Conservation (phyloP, 2,329 filamentous ascomycete genomes). For the Alternaria sp. region DNA sequence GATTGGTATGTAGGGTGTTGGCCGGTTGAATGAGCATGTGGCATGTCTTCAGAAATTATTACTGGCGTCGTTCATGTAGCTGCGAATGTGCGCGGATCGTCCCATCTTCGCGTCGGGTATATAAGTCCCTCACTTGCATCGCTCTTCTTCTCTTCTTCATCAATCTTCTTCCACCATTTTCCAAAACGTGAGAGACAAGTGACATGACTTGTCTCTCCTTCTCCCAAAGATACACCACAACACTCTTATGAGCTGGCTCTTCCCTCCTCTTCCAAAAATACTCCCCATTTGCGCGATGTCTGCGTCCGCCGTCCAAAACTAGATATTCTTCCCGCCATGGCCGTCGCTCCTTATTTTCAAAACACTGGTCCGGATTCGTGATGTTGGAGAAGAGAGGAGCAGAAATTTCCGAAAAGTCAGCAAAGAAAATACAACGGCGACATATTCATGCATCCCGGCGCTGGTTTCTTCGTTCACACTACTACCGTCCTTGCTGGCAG, state of each 20-base stretch:
- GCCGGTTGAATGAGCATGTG: neutral
- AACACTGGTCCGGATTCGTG: too few species aligned
- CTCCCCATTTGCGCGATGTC: too few species aligned
- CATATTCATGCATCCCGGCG: neutral
- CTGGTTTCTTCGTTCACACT: neutral
- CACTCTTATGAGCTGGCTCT: too few species aligned
- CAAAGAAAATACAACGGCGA: neutral
- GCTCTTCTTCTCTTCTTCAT: neutral
- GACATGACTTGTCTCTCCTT: neutral
- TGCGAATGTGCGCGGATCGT: neutral
- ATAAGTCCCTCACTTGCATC: neutral
- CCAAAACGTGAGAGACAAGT: too few species aligned
- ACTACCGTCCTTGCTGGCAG: neutral
- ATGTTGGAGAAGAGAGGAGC: neutral
- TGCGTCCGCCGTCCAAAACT: too few species aligned
- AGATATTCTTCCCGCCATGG: too few species aligned
- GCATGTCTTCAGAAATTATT: fast-evolving
- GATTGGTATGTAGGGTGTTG: neutral
- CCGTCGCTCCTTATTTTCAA: too few species aligned
- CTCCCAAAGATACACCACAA: too few species aligned
- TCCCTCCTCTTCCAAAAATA: too few species aligned
- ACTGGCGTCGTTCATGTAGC: neutral
- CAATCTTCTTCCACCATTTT: too few species aligned
- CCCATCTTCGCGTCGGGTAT: neutral
- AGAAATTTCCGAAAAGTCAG: neutral